phyloP scores from a whole-genome alignment of 768 basidiomycete genomes.

The Terana coerulea region DNA sequence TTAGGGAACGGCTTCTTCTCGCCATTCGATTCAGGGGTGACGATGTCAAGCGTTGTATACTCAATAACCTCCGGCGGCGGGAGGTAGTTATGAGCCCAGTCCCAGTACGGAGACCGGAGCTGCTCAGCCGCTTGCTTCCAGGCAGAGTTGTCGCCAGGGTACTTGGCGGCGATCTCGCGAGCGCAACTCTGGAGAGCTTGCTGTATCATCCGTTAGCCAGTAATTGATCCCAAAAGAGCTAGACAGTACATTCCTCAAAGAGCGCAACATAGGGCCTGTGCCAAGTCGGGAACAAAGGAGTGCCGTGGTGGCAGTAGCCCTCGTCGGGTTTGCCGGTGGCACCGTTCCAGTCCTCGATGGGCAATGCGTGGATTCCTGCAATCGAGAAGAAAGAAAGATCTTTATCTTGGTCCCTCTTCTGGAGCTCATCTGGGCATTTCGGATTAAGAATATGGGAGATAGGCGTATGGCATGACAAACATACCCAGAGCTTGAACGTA shows the following conservation, averaged over 20 bases:
- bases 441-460: no score
- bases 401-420: constrained; percentile 26
- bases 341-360: constrained; percentile 42
- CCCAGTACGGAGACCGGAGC: constrained; percentile 46
- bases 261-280: constrained; percentile 50
- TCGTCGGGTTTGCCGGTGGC: constrained; percentile 23
- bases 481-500: constrained; percentile 46
- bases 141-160: constrained; percentile 20
- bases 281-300: constrained; percentile 52
- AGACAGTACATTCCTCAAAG: constrained; percentile 37
- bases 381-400: constrained; percentile 42
- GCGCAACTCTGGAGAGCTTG: constrained; percentile 45
- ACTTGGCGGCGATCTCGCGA: constrained; percentile 37
- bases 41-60: constrained; percentile 28
- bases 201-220: constrained; percentile 22
- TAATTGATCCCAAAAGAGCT: neutral
- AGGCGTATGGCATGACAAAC: constrained; percentile 21
- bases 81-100: constrained; percentile 41
- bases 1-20: constrained; percentile 26
- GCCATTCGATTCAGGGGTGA: constrained; percentile 33
- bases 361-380: constrained; percentile 50
- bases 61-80: constrained; percentile 39
- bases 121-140: constrained; percentile 34
- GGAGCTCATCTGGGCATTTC: constrained; percentile 30
- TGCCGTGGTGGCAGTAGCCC: constrained; percentile 54